Evolutionary conservation across 768 basidiomycete genomes (phyloP).

Genomic region (Auriscalpium microsporum): DNA sequence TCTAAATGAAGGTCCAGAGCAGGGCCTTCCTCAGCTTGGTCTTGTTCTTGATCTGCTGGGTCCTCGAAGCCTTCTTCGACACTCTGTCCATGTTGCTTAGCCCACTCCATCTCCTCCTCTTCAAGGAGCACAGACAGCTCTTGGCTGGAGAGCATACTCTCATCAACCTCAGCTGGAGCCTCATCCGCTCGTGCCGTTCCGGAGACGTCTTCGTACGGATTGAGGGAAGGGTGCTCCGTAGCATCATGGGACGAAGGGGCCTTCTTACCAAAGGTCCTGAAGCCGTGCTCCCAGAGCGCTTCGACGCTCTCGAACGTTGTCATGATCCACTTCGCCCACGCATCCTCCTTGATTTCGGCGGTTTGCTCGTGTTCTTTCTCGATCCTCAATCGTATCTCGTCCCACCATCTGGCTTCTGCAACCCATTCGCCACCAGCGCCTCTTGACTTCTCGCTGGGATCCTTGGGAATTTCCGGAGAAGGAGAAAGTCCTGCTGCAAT

Average conservation of each 20-base stretch:
- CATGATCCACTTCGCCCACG: constrained; percentile 74
- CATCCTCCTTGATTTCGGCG: constrained; percentile 18
- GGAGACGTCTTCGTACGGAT: constrained; percentile 8
- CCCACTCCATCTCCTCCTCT: constrained; percentile 21
- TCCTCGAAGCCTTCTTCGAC: constrained; percentile 22
- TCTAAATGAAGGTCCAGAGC: constrained; percentile 10
- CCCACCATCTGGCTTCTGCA: constrained; percentile 69
- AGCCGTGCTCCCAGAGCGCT: constrained; percentile 67
- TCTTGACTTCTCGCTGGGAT: constrained; percentile 57
- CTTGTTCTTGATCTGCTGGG: constrained; percentile 24
- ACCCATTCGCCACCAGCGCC: constrained; percentile 55
- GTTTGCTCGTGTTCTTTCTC: constrained; percentile 32
- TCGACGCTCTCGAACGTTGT: constrained; percentile 88
- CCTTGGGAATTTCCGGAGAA: constrained; percentile 63
- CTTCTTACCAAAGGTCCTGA: constrained; percentile 49
- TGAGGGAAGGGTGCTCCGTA: neutral
- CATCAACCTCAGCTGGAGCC: constrained; percentile 44
- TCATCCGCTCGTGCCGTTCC: constrained; percentile 1
- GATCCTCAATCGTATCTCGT: constrained; percentile 57
- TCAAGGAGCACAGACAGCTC: constrained; percentile 35
- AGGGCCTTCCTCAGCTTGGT: constrained; percentile 27
- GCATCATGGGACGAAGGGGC: constrained; percentile 4
- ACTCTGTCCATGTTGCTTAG: constrained; percentile 13
- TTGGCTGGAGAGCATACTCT: constrained; percentile 41
- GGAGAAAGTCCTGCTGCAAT: constrained; percentile 57